Base-by-base conservation (phyloP, 2,329 filamentous ascomycete species). In the Xylaria sp. region DNA sequence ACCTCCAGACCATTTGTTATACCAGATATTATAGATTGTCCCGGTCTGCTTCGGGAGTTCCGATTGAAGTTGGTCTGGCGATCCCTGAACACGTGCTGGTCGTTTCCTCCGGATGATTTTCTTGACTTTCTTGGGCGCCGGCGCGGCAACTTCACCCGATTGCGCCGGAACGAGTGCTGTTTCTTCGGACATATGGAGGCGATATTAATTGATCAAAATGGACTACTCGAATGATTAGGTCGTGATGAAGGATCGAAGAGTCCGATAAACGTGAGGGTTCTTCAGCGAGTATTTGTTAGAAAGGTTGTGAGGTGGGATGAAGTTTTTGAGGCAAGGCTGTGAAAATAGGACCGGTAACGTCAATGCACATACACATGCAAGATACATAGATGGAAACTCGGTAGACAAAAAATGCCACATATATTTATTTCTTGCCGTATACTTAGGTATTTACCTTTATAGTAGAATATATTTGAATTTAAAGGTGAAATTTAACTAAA, bases 1-100 rank as follows among this genome's bases (percentile, higher is more conserved):
- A 75, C 96, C 96, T 72, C 96, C 96, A 0, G 90, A 92, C 94
- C 95, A 98, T 81, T 97, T 98, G 83, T 97, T 97, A 82, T 97
- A 71, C 95, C 94, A 97, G 76, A 97, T 96, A 80, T 99, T 99
- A 86, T 96, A 99, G 65, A 94, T 93, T 0, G 93, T 97, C 60
- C 96, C 96, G 0, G 95, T 98, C 75, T 98, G 94, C 1, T 93
- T 92, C 17, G 94, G 93, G 3, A 92, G 91, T 74, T 97, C 93
- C 38, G 90, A 90, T 73, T 91, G 92, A 81, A 97, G 87, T 49
- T 90, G 90, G 45, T 91, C 89, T 1, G 94, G 89, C 96, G 75
- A 97, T 3, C 29, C 90, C 81, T 99, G 96, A 0, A 92, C 91
- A 66, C 95, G 89, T 53, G 96, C 96, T 36, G 96, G 96, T 44